Evolutionary conservation across 768 basidiomycete species (phyloP), one percentile per base, ranked within the genome.

Genomic region (Suillus sp.): DNA sequence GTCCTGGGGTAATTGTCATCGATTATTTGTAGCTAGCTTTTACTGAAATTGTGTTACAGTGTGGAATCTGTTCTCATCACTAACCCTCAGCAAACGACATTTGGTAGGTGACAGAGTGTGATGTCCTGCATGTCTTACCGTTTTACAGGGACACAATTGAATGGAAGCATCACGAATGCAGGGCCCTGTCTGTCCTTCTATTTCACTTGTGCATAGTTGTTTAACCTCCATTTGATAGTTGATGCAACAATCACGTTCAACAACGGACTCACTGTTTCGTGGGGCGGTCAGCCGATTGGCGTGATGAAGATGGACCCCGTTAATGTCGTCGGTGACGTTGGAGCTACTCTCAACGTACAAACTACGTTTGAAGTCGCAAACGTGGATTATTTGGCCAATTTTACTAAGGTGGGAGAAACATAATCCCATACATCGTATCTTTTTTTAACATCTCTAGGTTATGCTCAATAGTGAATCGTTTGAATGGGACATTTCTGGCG

Each of bases 241-340:
- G 87, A 91, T 65, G 90, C 90, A 2, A 80, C 73, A 4, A 91
- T 92, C 67, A 78, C 81, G 10, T 92, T 92, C 72, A 82, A 83
- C 2, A 72, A 80, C 40, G 90, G 90, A 5, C 75, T 91, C 34
- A 79, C 80, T 3, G 82, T 91, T 30, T 77, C 78, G 14, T 92
- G 89, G 89, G 72, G 78, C 43, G 86, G 84, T 1, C 77, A 80
- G 65, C 72, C 79, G 10, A 76, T 91, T 1, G 89, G 90, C 0
- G 81, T 74, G 43, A 84, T 92, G 62, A 78, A 81, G 47, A 85
- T 91, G 84, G 78, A 78, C 16, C 80, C 87, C 65, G 78, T 92
- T 30, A 75, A 79, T n/a, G 74, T 88, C 20, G 77, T 77, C 2
- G 87, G 84, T n/a, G 85, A 88, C 66, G 79, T 86, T 42, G 90